phyloP scores from a whole-genome alignment of 2,329 filamentous ascomycete genomes.

The Fusarium scirpi region DNA sequence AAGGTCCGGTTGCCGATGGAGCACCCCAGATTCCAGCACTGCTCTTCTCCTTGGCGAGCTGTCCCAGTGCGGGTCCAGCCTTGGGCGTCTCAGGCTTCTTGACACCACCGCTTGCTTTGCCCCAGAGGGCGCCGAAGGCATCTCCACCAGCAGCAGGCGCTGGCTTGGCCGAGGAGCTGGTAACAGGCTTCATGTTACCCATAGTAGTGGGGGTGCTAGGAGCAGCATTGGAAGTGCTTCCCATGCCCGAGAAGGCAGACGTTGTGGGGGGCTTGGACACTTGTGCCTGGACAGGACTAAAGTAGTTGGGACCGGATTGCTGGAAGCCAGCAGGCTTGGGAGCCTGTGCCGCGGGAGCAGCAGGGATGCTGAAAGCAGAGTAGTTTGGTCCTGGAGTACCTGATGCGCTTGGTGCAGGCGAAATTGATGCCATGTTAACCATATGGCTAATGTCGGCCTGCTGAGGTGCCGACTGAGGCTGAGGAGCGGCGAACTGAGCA shows the following conservation, averaged over 20 bases:
- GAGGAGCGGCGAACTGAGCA: slow-evolving; percentile 81
- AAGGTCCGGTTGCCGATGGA: slow-evolving; percentile 60
- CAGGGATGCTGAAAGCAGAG: slow-evolving; percentile 66
- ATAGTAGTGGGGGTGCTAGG: slow-evolving; percentile 54
- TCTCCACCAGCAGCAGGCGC: slow-evolving; percentile 74
- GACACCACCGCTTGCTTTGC: slow-evolving; percentile 76
- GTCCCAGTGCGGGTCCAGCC: slow-evolving; percentile 83
- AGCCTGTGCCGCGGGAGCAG: slow-evolving; percentile 56
- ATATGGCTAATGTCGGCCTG: slow-evolving; percentile 84
- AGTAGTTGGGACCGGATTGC: slow-evolving; percentile 87
- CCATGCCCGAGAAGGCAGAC: slow-evolving; percentile 45
- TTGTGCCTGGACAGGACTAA: slow-evolving; percentile 77
- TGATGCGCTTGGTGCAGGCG: slow-evolving; percentile 73
- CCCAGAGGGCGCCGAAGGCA: slow-evolving; percentile 91
- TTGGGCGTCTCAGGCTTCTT: slow-evolving; percentile 76
- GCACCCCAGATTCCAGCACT: slow-evolving; percentile 94
- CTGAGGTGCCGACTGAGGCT: slow-evolving; percentile 86
- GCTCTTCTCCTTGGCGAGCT: slow-evolving; percentile 98
- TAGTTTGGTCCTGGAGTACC: slow-evolving; percentile 71
- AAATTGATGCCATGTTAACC: slow-evolving; percentile 82
- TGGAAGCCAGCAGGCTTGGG: slow-evolving; percentile 76
- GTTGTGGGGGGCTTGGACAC: slow-evolving; percentile 49
- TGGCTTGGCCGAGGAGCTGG: slow-evolving; percentile 63
- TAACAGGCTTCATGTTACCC: slow-evolving; percentile 62
- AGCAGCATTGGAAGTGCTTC: slow-evolving; percentile 48